Conservation (phyloP, 1,284 basidiomycete genomes). For the Cerioporus squamosus region DNA sequence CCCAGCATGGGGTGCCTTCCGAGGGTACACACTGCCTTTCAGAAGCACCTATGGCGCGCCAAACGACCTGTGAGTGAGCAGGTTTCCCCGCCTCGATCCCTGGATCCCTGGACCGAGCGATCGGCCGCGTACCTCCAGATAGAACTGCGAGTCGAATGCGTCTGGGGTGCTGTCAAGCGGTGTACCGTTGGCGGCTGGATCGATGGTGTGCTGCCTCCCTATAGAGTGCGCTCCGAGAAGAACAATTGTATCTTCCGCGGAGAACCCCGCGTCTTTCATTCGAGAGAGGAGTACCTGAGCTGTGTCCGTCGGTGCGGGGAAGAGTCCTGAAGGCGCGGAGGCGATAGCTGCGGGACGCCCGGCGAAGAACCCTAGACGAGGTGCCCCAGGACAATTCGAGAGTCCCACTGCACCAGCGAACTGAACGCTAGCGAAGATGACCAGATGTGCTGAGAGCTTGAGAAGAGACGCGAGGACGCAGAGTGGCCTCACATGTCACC, state of each 20-base stretch:
- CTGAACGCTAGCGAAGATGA: slow-evolving; percentile 26
- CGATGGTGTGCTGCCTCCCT: slow-evolving; percentile 18
- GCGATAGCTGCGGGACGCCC: slow-evolving; percentile 30
- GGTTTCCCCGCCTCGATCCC: too few species aligned
- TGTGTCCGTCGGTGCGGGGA: slow-evolving; percentile 21
- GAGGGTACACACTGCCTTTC: slow-evolving; percentile 21
- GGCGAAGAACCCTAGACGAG: slow-evolving; percentile 28
- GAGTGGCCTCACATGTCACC: slow-evolving; percentile 28
- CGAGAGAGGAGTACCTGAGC: slow-evolving; percentile 20
- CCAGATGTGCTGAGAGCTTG: background rate
- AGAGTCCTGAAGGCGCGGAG: slow-evolving; percentile 25
- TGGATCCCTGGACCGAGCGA: background rate
- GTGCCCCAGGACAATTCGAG: slow-evolving; percentile 33
- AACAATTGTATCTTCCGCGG: slow-evolving; percentile 16
- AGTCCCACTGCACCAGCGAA: slow-evolving; percentile 32
- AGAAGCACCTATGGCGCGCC: slow-evolving; percentile 10
- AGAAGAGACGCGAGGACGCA: background rate
- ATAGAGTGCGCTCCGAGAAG: slow-evolving; percentile 25
- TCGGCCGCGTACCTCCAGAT: slow-evolving; percentile 13
- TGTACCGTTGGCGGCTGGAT: slow-evolving; percentile 12
- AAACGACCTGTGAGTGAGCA: background rate
- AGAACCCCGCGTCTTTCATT: slow-evolving; percentile 25
- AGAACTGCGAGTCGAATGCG: slow-evolving; percentile 24
- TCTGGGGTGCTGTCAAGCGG: slow-evolving; percentile 22
- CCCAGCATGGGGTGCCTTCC: slow-evolving; percentile 13